Conservation (phyloP, 768 basidiomycete species). For the Amanita jacksonii region DNA sequence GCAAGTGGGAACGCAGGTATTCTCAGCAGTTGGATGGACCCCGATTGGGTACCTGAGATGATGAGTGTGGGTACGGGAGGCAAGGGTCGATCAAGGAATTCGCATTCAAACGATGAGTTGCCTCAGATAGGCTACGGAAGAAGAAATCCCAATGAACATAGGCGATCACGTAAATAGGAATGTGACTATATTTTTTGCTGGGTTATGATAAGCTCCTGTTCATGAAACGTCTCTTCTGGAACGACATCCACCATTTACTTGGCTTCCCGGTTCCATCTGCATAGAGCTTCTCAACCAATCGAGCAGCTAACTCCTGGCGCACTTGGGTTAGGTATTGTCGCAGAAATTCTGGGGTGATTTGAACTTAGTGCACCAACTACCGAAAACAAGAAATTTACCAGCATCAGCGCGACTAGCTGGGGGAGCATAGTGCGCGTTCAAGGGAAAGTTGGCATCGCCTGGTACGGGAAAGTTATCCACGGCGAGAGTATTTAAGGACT, state of each 20-base stretch:
- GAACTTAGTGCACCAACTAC: no score
- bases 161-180: slow-evolving; percentile 41
- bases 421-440: slow-evolving; percentile 86
- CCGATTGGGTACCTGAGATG: slow-evolving; percentile 88
- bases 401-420: slow-evolving; percentile 71
- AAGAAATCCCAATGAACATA: slow-evolving; percentile 83
- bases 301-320: slow-evolving; percentile 82
- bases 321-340: slow-evolving; percentile 89
- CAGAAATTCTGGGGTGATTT: slow-evolving; percentile 55
- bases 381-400: slow-evolving; percentile 38
- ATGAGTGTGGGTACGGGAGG: slow-evolving; percentile 56
- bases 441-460: slow-evolving; percentile 88
- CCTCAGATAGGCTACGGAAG: slow-evolving; percentile 82
- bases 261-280: slow-evolving; percentile 90
- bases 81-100: slow-evolving; percentile 51
- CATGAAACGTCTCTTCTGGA: slow-evolving; percentile 97
- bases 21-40: slow-evolving; percentile 82
- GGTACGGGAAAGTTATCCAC: slow-evolving; percentile 92
- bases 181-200: neutral
- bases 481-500: slow-evolving; percentile 82
- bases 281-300: slow-evolving; percentile 83
- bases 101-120: slow-evolving; percentile 56
- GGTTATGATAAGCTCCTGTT: slow-evolving; percentile 70
- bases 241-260: slow-evolving; percentile 99
- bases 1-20: slow-evolving; percentile 41